These are phyloP conservation scores for Rhodotorula sp. DNA, from an alignment of 1,284 basidiomycete genomes.

Conservation along the genomic window DNA sequence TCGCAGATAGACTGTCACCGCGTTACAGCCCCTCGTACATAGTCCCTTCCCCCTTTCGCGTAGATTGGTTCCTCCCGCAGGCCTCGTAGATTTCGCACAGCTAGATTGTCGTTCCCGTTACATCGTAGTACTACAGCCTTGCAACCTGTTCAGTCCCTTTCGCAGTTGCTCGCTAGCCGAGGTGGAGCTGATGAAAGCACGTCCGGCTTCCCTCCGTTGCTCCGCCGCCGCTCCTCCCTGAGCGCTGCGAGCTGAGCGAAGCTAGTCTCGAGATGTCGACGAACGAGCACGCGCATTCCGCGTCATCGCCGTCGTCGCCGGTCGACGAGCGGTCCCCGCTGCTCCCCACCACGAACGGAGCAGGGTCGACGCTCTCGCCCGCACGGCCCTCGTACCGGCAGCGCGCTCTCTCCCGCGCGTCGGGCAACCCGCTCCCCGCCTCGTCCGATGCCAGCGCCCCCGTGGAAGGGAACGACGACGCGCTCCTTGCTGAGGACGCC, in stretches of 20 bases:
- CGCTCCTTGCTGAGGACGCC: background rate
- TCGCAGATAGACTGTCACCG: background rate
- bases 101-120: background rate
- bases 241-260: too few species aligned
- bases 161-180: too few species aligned
- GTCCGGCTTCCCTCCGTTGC: background rate
- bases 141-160: too few species aligned
- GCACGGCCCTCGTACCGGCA: slow-evolving; percentile 32
- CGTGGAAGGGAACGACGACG: background rate
- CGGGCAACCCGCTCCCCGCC: slow-evolving; percentile 22
- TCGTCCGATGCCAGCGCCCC: background rate
- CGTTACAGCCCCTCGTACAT: too few species aligned
- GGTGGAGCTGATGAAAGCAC: background rate
- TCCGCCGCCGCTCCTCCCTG: background rate
- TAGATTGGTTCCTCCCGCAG: background rate
- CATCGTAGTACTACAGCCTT: too few species aligned
- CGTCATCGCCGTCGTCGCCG: background rate
- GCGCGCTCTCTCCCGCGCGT: slow-evolving; percentile 33
- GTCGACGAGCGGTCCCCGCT: slow-evolving; percentile 14
- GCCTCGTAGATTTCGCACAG: too few species aligned
- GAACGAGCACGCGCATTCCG: background rate
- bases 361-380: background rate
- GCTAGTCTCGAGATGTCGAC: background rate
- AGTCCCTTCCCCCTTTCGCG: background rate
- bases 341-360: slow-evolving; percentile 5